phyloP scores from a whole-genome alignment of 2,329 filamentous ascomycete species.

The Ophiostoma sp. region DNA sequence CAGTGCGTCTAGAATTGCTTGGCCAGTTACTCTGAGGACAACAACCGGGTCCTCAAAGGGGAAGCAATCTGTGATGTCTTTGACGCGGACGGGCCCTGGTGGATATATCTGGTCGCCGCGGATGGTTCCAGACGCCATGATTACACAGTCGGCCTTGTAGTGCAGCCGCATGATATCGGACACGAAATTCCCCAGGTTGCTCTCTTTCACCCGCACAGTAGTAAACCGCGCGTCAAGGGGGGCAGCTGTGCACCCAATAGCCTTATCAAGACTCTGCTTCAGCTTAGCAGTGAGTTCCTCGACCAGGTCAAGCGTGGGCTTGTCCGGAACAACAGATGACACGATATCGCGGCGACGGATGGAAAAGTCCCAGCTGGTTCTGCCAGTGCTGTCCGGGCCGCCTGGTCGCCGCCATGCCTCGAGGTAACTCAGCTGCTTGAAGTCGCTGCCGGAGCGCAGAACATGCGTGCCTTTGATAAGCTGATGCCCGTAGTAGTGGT shows the following conservation, averaged over 20 bases:
- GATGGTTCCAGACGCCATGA: conserved; percentile 83
- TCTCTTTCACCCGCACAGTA: conserved; percentile 70
- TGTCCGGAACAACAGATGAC: conserved; percentile 60
- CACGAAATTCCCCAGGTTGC: conserved; percentile 84
- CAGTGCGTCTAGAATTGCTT: conserved; percentile 69
- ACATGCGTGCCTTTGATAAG: conserved; percentile 76
- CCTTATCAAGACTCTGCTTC: conserved; percentile 71
- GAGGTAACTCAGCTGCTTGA: conserved; percentile 86
- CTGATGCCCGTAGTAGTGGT: conserved; percentile 79
- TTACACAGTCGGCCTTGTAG: conserved; percentile 71
- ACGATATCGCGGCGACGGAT: conserved; percentile 71
- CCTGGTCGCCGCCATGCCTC: conserved; percentile 60
- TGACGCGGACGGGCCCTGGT: conserved; percentile 68
- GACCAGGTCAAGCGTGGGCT: conserved; percentile 56
- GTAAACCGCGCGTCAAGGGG: conserved; percentile 83
- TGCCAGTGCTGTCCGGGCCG: conserved; percentile 29
- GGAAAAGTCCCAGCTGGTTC: conserved; percentile 59
- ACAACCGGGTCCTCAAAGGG: conserved; percentile 90
- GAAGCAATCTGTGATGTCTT: conserved; percentile 83
- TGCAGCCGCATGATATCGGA: conserved; percentile 86
- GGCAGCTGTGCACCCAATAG: conserved; percentile 74
- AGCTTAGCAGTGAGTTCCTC: conserved; percentile 66
- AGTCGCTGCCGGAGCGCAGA: conserved; percentile 82
- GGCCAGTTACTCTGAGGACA: conserved; percentile 64
- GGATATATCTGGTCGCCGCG: conserved; percentile 85